Conservation (phyloP, 305 asterid genomes). For the Striga hermonthica region DNA sequence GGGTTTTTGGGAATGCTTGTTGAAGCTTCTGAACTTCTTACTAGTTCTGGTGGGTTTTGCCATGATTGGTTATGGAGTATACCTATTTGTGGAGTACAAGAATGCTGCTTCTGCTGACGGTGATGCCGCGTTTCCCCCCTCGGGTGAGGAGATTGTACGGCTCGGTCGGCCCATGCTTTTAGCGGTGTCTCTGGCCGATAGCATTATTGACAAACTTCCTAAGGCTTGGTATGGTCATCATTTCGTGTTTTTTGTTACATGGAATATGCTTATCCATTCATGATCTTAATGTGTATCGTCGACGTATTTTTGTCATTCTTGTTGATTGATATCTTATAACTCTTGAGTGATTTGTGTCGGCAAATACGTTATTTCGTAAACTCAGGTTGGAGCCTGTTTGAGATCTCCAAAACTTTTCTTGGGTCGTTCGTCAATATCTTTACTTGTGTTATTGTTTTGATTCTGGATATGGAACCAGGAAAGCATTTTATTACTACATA, state of each 20-base stretch:
- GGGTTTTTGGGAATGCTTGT: conserved; percentile 76
- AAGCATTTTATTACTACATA: too few species aligned
- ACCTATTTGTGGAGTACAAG: conserved; percentile 77
- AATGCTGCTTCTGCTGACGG: conserved; percentile 47
- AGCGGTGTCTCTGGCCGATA: conserved; percentile 57
- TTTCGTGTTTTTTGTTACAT: conserved; percentile 2
- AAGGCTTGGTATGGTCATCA: conserved; percentile 75
- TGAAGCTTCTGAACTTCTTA: conserved; percentile 81
- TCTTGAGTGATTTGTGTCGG: too few species aligned
- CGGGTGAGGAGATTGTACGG: conserved; percentile 53
- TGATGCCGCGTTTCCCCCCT: conserved; percentile 45
- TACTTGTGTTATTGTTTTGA: too few species aligned
- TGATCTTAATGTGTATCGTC: neutral
- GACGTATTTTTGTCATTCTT: neutral
- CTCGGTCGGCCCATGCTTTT: conserved; percentile 90
- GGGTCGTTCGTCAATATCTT: too few species aligned
- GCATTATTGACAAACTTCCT: conserved; percentile 84
- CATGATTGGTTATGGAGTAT: conserved; percentile 88
- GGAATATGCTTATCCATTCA: neutral
- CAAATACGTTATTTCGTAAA: too few species aligned
- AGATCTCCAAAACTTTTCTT: too few species aligned
- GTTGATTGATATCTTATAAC: neutral
- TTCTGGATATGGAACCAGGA: too few species aligned
- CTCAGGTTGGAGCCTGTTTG: too few species aligned
- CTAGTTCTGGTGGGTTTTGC: conserved; percentile 79